These are phyloP conservation scores for Glycyrrhiza uralensis DNA, from an alignment of 306 rosid genomes.

Conservation along the genomic window DNA sequence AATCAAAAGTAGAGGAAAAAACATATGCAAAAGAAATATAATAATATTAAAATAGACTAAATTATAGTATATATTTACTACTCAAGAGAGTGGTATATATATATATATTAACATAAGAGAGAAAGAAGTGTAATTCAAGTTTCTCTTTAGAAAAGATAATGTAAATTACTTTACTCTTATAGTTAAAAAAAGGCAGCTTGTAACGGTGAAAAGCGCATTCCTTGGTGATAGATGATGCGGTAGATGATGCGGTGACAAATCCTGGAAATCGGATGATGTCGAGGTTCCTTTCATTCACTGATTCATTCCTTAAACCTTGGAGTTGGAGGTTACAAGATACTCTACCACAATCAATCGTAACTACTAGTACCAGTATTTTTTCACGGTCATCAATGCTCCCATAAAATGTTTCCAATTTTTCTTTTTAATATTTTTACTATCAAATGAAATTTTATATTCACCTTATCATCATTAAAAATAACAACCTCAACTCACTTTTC, in stretches of 20 bases:
- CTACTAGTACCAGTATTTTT: background rate
- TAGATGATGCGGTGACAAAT: background rate
- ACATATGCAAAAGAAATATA: too few relatives aligned
- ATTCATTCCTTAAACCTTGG: slow-evolving; percentile 31
- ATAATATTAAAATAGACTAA: too few relatives aligned
- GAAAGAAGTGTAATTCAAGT: too few relatives aligned
- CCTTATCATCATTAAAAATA: background rate
- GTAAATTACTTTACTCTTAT: too few relatives aligned
- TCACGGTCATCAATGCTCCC: background rate
- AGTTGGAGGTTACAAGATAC: slow-evolving; percentile 23
- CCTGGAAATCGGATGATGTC: background rate
- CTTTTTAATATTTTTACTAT: background rate
- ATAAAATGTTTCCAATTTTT: background rate
- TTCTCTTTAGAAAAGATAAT: too few relatives aligned
- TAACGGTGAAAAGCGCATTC: background rate
- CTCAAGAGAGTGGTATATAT: too few relatives aligned
- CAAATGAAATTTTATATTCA: background rate
- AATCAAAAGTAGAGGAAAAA: too few relatives aligned
- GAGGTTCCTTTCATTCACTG: background rate
- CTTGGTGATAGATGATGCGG: background rate
- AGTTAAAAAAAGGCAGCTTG: too few relatives aligned
- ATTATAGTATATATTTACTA: too few relatives aligned
- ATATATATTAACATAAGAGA: too few relatives aligned
- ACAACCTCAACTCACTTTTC: too few relatives aligned
- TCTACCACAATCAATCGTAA: background rate